Evolutionary conservation across 768 basidiomycete species (phyloP).

Genomic region (Pulveroboletus frians): DNA sequence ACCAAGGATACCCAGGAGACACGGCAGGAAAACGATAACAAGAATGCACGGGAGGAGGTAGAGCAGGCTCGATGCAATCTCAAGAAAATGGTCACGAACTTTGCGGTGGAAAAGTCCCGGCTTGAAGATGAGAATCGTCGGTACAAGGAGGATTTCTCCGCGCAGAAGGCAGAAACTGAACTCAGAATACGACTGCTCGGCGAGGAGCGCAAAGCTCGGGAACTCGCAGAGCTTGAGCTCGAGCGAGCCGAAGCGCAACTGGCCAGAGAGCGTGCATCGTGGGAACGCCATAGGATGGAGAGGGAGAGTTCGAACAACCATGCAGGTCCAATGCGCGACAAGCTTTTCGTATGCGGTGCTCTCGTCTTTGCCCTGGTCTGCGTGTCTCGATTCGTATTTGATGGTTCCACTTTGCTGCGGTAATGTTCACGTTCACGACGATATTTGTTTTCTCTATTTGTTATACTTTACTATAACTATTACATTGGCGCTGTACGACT

Average conservation of each 20-base stretch:
- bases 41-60: slow-evolving; percentile 37
- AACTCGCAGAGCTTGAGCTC: slow-evolving; percentile 14
- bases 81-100: slow-evolving; percentile 33
- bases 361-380: slow-evolving; percentile 11
- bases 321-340: slow-evolving; percentile 2
- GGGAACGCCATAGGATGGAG: slow-evolving; percentile 5
- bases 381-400: slow-evolving; percentile 12
- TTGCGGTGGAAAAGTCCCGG: slow-evolving; percentile 31
- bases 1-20: slow-evolving; percentile 31
- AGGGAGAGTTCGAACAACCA: not conserved
- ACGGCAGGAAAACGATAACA: slow-evolving; percentile 37
- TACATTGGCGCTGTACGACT: not conserved
- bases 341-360: slow-evolving; percentile 12
- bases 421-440: not conserved
- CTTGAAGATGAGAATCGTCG: slow-evolving; percentile 22
- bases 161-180: slow-evolving; percentile 11
- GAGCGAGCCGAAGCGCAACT: slow-evolving; percentile 13
- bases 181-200: slow-evolving; percentile 13
- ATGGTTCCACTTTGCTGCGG: not conserved
- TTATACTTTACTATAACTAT: not conserved
- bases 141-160: slow-evolving; percentile 7
- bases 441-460: not conserved
- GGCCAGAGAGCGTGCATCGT: slow-evolving; percentile 9
- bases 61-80: slow-evolving; percentile 38
- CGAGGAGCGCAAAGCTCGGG: slow-evolving; percentile 17